These are phyloP conservation scores for Diaporthe sp. DNA, from an alignment of 2,329 filamentous ascomycete genomes.

Conservation along the genomic window DNA sequence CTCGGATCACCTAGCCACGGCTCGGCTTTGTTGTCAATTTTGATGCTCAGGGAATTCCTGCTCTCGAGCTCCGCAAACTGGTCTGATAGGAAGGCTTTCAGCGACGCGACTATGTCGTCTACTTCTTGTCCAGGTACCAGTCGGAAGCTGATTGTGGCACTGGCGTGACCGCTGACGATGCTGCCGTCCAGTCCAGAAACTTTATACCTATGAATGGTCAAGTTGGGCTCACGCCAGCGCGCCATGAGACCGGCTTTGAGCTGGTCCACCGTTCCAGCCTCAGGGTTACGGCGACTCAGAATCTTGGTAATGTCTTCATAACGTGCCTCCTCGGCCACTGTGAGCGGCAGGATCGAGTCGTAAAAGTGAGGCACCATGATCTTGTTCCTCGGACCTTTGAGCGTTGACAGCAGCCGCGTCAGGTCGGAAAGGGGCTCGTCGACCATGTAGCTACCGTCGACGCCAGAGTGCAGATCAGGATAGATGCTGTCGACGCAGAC, in stretches of 20 bases:
- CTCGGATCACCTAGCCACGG: constrained; percentile 95
- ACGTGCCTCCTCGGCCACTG: constrained; percentile 79
- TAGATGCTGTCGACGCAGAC: constrained; percentile 87
- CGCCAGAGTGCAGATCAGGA: constrained; percentile 93
- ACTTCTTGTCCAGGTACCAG: constrained; percentile 95
- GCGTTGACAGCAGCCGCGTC: constrained; percentile 82
- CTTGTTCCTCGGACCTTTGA: constrained; percentile 85
- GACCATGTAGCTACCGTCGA: constrained; percentile 92
- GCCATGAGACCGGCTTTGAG: constrained; percentile 91
- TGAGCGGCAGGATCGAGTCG: constrained; percentile 83
- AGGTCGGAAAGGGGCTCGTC: constrained; percentile 95
- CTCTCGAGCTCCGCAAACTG: constrained; percentile 83
- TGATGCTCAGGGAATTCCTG: constrained; percentile 83
- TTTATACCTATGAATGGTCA: constrained; percentile 94
- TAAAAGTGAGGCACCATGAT: constrained; percentile 92
- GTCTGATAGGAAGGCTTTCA: constrained; percentile 76
- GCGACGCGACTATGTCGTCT: constrained; percentile 76
- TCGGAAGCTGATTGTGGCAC: constrained; percentile 88
- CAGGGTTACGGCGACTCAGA: constrained; percentile 79
- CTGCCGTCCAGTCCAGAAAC: constrained; percentile 93
- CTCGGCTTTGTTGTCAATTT: constrained; percentile 93
- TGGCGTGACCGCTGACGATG: constrained; percentile 90
- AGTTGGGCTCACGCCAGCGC: constrained; percentile 92
- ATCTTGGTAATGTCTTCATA: constrained; percentile 88
- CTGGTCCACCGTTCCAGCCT: constrained; percentile 70